These are phyloP conservation scores for Coemansia sp. DNA, from an alignment of 192 early-diverging fungal species.

Conservation along the genomic window DNA sequence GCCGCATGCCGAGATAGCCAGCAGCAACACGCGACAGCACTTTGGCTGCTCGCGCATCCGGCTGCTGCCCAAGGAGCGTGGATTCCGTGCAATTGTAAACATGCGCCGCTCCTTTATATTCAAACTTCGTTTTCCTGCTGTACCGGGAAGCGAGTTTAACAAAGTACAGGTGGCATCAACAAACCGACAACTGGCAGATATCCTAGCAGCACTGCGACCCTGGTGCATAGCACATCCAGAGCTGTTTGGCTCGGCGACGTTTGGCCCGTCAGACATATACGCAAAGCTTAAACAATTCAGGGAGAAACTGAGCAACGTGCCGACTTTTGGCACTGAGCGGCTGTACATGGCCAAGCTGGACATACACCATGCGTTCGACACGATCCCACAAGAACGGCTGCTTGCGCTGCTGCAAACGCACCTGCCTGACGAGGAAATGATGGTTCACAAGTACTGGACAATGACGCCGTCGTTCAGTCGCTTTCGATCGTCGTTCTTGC, in stretches of 20 bases:
- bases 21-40: slow-evolving; percentile 4
- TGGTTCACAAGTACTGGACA: slow-evolving; percentile 65
- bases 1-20: not conserved
- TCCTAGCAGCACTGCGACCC: slow-evolving; percentile 33
- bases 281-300: slow-evolving; percentile 50
- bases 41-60: slow-evolving; percentile 67
- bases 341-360: slow-evolving; percentile 84
- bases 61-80: slow-evolving; percentile 76
- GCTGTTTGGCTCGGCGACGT: slow-evolving; percentile 43
- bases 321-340: slow-evolving; percentile 3
- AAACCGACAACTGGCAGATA: slow-evolving; percentile 17
- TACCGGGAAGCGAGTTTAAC: slow-evolving; percentile 17
- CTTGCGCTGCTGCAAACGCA: slow-evolving; percentile 18
- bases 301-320: not conserved
- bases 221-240: slow-evolving; percentile 19
- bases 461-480: slow-evolving; percentile 44
- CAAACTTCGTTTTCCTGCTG: not conserved
- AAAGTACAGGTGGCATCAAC: slow-evolving; percentile 19
- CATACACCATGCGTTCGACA: slow-evolving; percentile 75
- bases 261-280: slow-evolving; percentile 54
- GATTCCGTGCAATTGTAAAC: slow-evolving; percentile 80
- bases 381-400: slow-evolving; percentile 74
- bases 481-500: slow-evolving; percentile 19
- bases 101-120: slow-evolving; percentile 41
- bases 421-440: slow-evolving; percentile 61